Percentiles rank a stretch among this genome's conserved stretches.
phyloP scores from a whole-genome alignment of 2,329 filamentous ascomycete species.

The Trichoderma cornu-damae region DNA sequence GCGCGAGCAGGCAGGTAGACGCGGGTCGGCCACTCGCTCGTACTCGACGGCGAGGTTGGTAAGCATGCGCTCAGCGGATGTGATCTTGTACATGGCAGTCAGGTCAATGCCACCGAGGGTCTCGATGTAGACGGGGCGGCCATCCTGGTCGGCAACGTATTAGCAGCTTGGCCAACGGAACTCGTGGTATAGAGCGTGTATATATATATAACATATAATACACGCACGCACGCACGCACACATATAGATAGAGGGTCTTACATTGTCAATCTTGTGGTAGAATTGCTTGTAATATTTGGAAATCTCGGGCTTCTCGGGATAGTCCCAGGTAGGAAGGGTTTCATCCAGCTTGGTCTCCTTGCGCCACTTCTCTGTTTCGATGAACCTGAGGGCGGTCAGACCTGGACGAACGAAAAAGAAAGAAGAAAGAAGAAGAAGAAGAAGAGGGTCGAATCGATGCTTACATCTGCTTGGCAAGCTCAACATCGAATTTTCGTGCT shows the following conservation, averaged over 20 bases:
- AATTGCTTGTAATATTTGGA: conserved; percentile 95
- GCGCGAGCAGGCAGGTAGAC: conserved; percentile 90
- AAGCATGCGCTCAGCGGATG: conserved; percentile 86
- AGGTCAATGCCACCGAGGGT: conserved; percentile 92
- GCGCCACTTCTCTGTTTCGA: conserved; percentile 87
- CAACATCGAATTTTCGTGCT: conserved; percentile 91
- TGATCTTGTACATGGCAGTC: conserved; percentile 86
- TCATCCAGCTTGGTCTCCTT: conserved; percentile 80
- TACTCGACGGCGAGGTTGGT: conserved; percentile 96
- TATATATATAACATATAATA: no score
- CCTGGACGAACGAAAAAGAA: neutral
- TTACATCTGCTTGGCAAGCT: conserved; percentile 80
- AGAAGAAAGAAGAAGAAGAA: neutral
- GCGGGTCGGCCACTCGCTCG: conserved; percentile 89
- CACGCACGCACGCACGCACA: no score
- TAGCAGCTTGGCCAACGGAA: no score
- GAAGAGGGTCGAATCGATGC: conserved; percentile 27
- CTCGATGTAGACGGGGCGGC: conserved; percentile 95
- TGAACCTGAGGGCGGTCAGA: conserved; percentile 60
- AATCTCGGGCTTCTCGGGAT: conserved; percentile 76
- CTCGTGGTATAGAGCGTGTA: no score
- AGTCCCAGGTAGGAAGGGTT: conserved; percentile 74
- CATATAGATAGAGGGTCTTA: no score
- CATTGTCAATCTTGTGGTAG: conserved; percentile 95
- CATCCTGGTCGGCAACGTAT: conserved; percentile 59